phyloP scores from a whole-genome alignment of 2,329 filamentous ascomycete genomes.

The Coleophoma crateriformis region DNA sequence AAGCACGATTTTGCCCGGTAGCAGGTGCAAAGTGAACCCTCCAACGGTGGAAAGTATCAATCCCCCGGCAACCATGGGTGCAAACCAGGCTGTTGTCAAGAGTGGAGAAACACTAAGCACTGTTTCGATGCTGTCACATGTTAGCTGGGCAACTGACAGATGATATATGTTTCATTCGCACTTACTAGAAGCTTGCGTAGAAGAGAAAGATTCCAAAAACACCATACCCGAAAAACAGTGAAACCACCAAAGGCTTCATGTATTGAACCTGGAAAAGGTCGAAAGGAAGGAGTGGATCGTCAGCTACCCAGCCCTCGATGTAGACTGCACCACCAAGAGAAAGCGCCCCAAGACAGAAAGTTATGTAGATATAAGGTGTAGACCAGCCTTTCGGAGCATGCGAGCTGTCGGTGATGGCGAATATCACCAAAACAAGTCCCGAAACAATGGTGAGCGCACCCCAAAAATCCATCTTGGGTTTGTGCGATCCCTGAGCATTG shows the following conservation, averaged over 20 bases:
- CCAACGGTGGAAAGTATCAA: constrained; percentile 54
- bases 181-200: constrained; percentile 49
- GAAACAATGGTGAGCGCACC: constrained; percentile 54
- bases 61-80: constrained; percentile 59
- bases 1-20: constrained; percentile 44
- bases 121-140: constrained; percentile 18
- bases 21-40: constrained; percentile 44
- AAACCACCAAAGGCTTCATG: constrained; percentile 56
- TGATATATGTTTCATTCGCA: neutral
- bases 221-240: constrained; percentile 61
- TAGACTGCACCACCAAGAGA: constrained; percentile 56
- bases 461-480: constrained; percentile 61
- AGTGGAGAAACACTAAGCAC: constrained; percentile 42
- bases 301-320: constrained; percentile 65
- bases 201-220: constrained; percentile 61
- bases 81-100: constrained; percentile 59
- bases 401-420: constrained; percentile 65
- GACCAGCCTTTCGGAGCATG: constrained; percentile 63
- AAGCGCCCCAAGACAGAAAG: constrained; percentile 54
- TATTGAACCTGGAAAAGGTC: constrained; percentile 63
- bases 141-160: neutral
- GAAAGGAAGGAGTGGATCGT: constrained; percentile 60
- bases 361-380: constrained; percentile 63
- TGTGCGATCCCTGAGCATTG: constrained; percentile 56
- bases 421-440: constrained; percentile 63